Percentiles rank a stretch among this genome's conserved stretches.
These are phyloP conservation scores for Mycothermus thermophilus DNA, from an alignment of 495 filamentous ascomycete genomes.

Conservation along the genomic window DNA sequence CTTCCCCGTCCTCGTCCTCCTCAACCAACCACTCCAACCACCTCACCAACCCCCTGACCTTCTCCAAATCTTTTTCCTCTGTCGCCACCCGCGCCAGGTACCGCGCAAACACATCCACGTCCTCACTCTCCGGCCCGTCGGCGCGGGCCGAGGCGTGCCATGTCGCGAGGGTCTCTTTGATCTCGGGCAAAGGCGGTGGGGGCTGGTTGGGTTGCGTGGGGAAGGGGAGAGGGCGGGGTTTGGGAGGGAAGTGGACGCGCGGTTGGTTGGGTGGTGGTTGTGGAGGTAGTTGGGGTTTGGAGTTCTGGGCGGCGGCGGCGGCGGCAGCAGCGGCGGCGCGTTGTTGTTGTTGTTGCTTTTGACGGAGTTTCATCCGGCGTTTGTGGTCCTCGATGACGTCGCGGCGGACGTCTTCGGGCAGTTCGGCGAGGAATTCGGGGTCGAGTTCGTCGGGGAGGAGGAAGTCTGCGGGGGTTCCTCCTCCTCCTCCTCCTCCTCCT, in stretches of 20 bases:
- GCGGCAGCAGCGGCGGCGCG: too few relatives aligned
- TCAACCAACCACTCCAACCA: conserved; percentile 64
- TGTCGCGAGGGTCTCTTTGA: conserved; percentile 35
- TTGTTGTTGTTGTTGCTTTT: conserved; percentile 18
- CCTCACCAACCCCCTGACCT: conserved; percentile 27
- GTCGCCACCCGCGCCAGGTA: conserved; percentile 56
- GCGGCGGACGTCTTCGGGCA: conserved; percentile 64
- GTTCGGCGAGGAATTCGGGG: conserved; percentile 58
- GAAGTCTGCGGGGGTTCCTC: conserved; percentile 6
- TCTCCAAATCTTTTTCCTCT: conserved; percentile 59
- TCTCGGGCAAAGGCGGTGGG: too few relatives aligned
- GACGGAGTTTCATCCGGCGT: neutral
- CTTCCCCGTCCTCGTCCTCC: conserved; percentile 25
- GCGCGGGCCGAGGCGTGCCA: conserved; percentile 55
- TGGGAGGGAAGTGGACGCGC: conserved; percentile 20
- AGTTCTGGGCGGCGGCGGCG: too few relatives aligned
- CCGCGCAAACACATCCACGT: conserved; percentile 54
- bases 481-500: conserved; percentile 10
- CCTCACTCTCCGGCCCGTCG: conserved; percentile 54
- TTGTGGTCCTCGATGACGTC: conserved; percentile 68
- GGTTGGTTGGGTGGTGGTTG: conserved; percentile 22
- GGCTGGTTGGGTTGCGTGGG: too few relatives aligned
- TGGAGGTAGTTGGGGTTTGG: too few relatives aligned
- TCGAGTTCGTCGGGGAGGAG: conserved; percentile 50
- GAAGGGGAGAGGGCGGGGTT: too few relatives aligned